phyloP scores from a whole-genome alignment of 257 asterid genomes.

The Gentiana macrophylla region DNA sequence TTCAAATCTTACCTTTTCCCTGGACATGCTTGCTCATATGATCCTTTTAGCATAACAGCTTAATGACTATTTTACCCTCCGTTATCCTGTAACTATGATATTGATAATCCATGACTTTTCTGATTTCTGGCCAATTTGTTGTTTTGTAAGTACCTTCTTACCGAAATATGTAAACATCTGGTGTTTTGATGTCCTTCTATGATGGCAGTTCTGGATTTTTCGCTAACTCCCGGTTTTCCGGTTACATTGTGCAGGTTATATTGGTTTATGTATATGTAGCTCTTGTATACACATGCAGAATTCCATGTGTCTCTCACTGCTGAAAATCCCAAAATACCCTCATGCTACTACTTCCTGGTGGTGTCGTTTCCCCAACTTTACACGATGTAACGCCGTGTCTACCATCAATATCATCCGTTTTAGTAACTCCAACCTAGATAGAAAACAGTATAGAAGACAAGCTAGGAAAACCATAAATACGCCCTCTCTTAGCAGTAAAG shows the following conservation, averaged over 20 bases:
- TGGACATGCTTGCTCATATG: too few relatives aligned
- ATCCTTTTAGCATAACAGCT: too few relatives aligned
- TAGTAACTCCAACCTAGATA: conserved; percentile 40
- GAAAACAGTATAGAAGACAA: conserved; percentile 49
- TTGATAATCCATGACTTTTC: too few relatives aligned
- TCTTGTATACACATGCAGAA: conserved; percentile 42
- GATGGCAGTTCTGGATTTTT: too few relatives aligned
- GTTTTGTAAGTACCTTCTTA: too few relatives aligned
- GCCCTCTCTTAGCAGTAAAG: conserved; percentile 24
- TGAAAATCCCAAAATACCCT: conserved; percentile 51
- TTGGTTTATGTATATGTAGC: conserved; percentile 1
- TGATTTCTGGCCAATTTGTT: too few relatives aligned
- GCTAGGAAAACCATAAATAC: conserved; percentile 36
- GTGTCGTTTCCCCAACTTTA: conserved; percentile 32
- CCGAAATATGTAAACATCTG: too few relatives aligned
- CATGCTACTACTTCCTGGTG: conserved; percentile 49
- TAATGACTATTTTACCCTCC: too few relatives aligned
- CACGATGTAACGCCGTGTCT: conserved; percentile 23
- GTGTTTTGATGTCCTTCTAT: too few relatives aligned
- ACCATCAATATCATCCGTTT: conserved; percentile 42
- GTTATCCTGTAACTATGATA: too few relatives aligned
- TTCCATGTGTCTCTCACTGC: conserved; percentile 74
- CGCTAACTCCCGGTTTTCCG: too few relatives aligned
- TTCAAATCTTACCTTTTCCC: too few relatives aligned
- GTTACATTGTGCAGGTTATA: conserved; percentile 24